Evolutionary conservation across 352 stramenopile genomes (phyloP).

Genomic region (Paralagenidium karlingii): DNA sequence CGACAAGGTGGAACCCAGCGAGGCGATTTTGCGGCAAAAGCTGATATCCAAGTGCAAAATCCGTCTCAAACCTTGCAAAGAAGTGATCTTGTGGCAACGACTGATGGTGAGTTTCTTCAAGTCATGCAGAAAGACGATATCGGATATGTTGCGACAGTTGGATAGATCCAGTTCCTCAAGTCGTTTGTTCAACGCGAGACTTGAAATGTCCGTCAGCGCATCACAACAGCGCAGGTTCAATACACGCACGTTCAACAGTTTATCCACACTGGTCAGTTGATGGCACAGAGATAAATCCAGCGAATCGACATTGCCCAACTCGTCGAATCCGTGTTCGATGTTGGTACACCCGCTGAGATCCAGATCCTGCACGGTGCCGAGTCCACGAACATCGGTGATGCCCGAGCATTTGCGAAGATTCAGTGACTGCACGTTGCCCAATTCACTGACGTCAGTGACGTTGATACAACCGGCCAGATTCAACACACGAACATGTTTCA

Average conservation of each 20-base stretch:
- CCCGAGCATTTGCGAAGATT: constrained; percentile 30
- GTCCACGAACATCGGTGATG: constrained; percentile 19
- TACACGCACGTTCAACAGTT: constrained; percentile 15
- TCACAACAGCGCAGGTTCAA: constrained; percentile 32
- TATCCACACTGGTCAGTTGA: constrained; percentile 33
- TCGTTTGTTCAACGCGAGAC: constrained; percentile 7
- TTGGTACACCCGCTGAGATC: constrained; percentile 45
- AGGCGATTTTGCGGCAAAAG: constrained; percentile 39
- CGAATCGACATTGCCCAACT: constrained; percentile 23
- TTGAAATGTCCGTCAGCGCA: constrained; percentile 23
- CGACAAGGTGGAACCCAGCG: constrained; percentile 6
- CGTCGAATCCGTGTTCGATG: constrained; percentile 24
- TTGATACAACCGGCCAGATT: constrained; percentile 48
- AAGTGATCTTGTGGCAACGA: constrained; percentile 28
- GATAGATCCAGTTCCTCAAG: constrained; percentile 46
- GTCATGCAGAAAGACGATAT: constrained; percentile 19
- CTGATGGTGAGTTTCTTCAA: constrained; percentile 37
- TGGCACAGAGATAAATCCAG: constrained; percentile 45
- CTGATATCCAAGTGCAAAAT: constrained; percentile 53
- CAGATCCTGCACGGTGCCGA: constrained; percentile 29
- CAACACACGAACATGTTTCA: constrained; percentile 26
- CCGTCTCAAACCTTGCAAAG: constrained; percentile 21
- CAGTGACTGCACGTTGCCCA: constrained; percentile 30
- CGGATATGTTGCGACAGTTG: constrained; percentile 20
- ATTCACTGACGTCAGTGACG: constrained; percentile 30